Evolutionary conservation across 345 rosid species (phyloP), one percentile per base, ranked within the genome.

Genomic region (Rubroshorea leprosula): DNA sequence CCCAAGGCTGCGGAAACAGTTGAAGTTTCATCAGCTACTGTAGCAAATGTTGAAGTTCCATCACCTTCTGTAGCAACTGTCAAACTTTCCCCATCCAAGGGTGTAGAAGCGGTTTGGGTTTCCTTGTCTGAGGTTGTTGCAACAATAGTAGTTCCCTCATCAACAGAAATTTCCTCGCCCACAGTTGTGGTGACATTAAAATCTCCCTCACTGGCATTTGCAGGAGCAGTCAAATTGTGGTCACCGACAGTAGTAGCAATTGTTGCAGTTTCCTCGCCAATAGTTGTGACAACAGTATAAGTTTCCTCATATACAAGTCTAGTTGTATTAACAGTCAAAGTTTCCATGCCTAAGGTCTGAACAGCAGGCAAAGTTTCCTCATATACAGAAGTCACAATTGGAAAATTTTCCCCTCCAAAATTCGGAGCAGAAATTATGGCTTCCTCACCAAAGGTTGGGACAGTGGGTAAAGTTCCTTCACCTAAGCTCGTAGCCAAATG

Each of bases 381-480:
- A 60, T 16, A 50, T 6, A 35, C 7, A 13, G 12, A 6, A 2
- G 41, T 35, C 41, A 3, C 41, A 35, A 6, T 13, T 6, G 41
- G 41, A 13, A 35, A 35, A 35, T 35, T 35, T 35, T 35, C 41
- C 12, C 31, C 31, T 27, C 41, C 41, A 35, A 35, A 35, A 35
- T n/a, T n/a, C n/a, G n/a, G n/a, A n/a, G n/a, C n/a, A n/a, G n/a
- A n/a, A n/a, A n/a, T n/a, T n/a, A n/a, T n/a, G n/a, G n/a, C n/a
- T n/a, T n/a, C n/a, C n/a, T 16, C 20, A 16, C 20, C 8, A 18
- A 22, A 19, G 13, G 27, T 26, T 25, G 58, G 10, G 10, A 38
- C 10, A 12, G 54, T 6, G 14, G 60, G 44, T 47, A 44, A 68
- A 57, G 57, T 65, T 43, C 54, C 73, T 60, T 59, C 56, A 1